Conservation (phyloP, 441 rosid genomes). For the Populus hybrid region DNA sequence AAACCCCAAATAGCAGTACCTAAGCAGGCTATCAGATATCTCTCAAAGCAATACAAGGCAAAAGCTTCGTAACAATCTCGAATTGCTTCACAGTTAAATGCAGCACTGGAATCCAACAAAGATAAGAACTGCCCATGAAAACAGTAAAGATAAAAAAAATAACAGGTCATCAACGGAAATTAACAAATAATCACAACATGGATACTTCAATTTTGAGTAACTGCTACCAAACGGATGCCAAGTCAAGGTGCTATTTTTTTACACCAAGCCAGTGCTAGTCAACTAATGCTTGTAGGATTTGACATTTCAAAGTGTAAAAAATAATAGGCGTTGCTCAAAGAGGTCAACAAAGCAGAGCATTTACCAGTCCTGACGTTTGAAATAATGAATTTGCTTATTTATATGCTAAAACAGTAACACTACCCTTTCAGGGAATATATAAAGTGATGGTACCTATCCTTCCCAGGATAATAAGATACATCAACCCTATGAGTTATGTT, state of each 20-base stretch:
- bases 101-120: conserved; percentile 78
- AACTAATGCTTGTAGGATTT: neutral
- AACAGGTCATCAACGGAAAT: neutral
- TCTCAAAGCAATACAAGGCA: conserved; percentile 94
- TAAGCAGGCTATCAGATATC: conserved; percentile 95
- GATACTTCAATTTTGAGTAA: neutral
- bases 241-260: neutral
- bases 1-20: conserved; percentile 42
- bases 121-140: conserved; percentile 67
- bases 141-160: neutral
- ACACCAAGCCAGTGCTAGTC: neutral
- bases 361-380: neutral
- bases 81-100: conserved; percentile 87
- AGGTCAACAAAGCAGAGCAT: neutral
- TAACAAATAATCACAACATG: neutral
- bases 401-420: neutral
- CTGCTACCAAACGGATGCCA: neutral
- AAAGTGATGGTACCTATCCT: neutral
- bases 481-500: neutral
- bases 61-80: conserved; percentile 99
- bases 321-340: neutral
- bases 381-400: neutral
- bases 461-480: neutral
- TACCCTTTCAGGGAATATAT: neutral
- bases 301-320: neutral